Percentiles rank a stretch among this genome's conserved stretches.
Conservation (phyloP, 257 asterid genomes). For the Solanum virginianum region DNA sequence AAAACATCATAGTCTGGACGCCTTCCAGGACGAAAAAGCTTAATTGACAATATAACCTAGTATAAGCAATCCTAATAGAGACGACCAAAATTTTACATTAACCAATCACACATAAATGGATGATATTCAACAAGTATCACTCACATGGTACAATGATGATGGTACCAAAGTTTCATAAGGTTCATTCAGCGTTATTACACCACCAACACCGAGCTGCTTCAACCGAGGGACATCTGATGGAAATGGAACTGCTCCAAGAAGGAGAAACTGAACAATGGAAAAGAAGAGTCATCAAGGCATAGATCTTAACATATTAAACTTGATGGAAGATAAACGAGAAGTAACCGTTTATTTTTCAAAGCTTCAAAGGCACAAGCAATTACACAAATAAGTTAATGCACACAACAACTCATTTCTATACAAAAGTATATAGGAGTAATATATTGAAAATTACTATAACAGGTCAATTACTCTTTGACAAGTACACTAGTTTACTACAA, state of each 20-base stretch:
- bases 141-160: constrained; percentile 72
- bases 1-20: background rate
- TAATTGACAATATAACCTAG: background rate
- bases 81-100: background rate
- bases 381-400: background rate
- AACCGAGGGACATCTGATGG: constrained; percentile 78
- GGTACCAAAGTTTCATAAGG: constrained; percentile 90
- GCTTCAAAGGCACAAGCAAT: background rate
- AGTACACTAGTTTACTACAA: background rate
- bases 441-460: background rate
- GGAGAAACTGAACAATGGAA: constrained; percentile 39
- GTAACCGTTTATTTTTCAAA: background rate
- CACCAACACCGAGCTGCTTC: constrained; percentile 96
- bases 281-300: background rate
- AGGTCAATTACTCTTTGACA: background rate
- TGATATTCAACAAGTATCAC: constrained; percentile 7
- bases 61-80: background rate
- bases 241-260: constrained; percentile 93
- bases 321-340: background rate
- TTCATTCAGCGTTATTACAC: constrained; percentile 86
- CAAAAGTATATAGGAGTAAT: background rate
- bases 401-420: background rate
- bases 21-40: background rate
- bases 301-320: background rate
- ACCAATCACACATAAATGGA: background rate